Conservation (phyloP, 345 rosid genomes). For the Nephelium lappaceum region DNA sequence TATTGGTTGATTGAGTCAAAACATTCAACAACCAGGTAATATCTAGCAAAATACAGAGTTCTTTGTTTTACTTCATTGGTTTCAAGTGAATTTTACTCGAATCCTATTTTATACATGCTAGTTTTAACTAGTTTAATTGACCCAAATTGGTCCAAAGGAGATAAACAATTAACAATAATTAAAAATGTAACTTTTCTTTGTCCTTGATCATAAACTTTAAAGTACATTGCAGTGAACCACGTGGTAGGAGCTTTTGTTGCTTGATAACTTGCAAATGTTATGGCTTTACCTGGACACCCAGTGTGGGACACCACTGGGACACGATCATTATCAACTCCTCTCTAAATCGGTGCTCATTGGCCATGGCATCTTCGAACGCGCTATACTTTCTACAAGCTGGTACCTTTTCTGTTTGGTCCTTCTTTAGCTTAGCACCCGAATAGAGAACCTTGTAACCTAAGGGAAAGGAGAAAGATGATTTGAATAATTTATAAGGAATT, state of each 20-base stretch:
- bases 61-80: background rate
- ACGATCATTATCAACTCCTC: background rate
- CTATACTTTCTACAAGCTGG: background rate
- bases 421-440: no score
- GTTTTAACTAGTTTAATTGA: no score
- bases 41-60: no score
- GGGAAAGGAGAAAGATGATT: background rate
- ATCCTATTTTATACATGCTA: no score
- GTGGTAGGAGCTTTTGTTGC: conserved; percentile 4
- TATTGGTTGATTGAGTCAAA: no score
- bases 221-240: background rate
- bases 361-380: background rate
- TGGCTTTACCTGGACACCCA: background rate
- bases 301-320: background rate
- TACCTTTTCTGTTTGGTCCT: no score
- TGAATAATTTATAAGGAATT: background rate
- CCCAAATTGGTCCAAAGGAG: background rate
- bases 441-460: background rate
- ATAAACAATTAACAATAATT: no score
- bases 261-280: background rate
- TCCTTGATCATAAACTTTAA: background rate
- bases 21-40: no score
- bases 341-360: background rate
- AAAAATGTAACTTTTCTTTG: background rate
- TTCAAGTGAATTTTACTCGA: background rate